Base-by-base conservation (phyloP, 371 early-diverging fungal species). In the Catenaria anguillulae region DNA sequence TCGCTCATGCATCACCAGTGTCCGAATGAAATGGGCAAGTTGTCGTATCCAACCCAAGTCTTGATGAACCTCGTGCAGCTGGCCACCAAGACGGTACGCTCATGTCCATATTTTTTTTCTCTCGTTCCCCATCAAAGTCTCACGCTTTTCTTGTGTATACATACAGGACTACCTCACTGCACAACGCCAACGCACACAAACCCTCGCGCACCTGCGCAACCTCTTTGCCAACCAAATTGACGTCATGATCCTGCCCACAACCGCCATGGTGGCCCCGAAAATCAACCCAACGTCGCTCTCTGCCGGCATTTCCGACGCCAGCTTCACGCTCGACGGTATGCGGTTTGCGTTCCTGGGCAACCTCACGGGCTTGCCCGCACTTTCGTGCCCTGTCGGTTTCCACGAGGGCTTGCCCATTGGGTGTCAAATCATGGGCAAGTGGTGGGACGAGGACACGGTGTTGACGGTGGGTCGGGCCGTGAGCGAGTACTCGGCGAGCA, bases 311-410 rank as follows among this genome's bases (percentile, higher is more conserved):
- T 67, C 72, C 8, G 77, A 88, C 69, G 72, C 75, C 19, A 64
- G 71, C 31, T 62, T 73, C 54, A 76, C 70, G 1, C 63, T 70
- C 4, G 73, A 77, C 61, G 69, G 72, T 17, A 83, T 85, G 82
- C 73, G 73, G 33, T 88, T 71, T 64, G 69, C 76, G 58, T 72
- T 68, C 60, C 64, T 86, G 66, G 83, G 80, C 26, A 88, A 86
- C 65, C 73, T 86, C 26, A 73, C 80, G 0, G 89, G 88, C 29
- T 71, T 84, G 55, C 88, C 88, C 21, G 86, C 76, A 17, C 73
- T 85, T 34, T 70, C 70, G 17, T 78, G 81, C 15, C 86, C 86
- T 13, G 79, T 80, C 36, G 86, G 85, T 0, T 80, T 75, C 60
- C 63, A 77, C 26, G 52, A 26, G 15, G 79, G 77, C 12, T 65